Conservation (phyloP, 2,329 filamentous ascomycete genomes). For the Lasiodiplodia citricola region DNA sequence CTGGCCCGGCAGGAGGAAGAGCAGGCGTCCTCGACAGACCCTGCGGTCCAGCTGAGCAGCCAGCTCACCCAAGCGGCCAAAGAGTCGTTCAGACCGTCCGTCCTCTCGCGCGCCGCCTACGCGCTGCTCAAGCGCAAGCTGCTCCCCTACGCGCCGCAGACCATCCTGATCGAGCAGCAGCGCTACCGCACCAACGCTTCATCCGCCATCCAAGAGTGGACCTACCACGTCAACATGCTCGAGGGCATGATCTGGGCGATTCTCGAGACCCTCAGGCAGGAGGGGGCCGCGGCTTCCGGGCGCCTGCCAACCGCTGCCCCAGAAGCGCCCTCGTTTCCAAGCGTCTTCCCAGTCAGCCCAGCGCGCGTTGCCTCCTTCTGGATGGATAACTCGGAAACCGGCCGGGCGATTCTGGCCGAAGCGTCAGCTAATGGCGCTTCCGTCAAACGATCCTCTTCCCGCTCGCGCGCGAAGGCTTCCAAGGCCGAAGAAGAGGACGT, state of each 20-base stretch:
- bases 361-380: constrained; percentile 46
- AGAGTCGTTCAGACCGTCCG: constrained; percentile 59
- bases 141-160: constrained; percentile 63
- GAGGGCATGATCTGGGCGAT: constrained; percentile 81
- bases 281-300: constrained; percentile 30
- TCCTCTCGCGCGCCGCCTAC: constrained; percentile 63
- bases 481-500: not conserved
- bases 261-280: constrained; percentile 60
- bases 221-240: constrained; percentile 78
- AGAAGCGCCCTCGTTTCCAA: not conserved
- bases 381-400: constrained; percentile 29
- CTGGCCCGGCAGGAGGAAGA: constrained; percentile 7
- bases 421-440: not conserved
- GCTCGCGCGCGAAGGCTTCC: not conserved
- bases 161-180: constrained; percentile 73
- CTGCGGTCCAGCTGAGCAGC: constrained; percentile 7
- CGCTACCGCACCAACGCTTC: constrained; percentile 68
- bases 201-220: constrained; percentile 78
- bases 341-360: constrained; percentile 41
- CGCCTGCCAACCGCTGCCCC: not conserved
- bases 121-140: constrained; percentile 57
- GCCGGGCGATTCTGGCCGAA: constrained; percentile 3
- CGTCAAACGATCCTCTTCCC: not conserved
- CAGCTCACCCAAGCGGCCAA: constrained; percentile 8
- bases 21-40: not conserved